Evolutionary conservation across 768 basidiomycete species (phyloP).

Genomic region (Sutorius australiensis): DNA sequence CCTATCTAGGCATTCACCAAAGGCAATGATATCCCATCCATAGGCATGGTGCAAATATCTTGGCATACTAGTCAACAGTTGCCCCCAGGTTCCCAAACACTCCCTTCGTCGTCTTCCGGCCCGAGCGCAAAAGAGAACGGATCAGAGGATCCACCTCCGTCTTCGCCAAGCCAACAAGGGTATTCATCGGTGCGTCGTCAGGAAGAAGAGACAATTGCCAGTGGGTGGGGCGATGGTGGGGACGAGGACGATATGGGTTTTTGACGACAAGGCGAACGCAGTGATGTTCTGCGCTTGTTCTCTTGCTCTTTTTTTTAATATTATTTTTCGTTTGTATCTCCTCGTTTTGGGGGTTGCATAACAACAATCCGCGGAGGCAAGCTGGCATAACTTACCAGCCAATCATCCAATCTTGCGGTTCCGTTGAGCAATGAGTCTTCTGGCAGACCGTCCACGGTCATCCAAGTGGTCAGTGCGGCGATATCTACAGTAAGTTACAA

Average conservation of each 20-base stretch:
- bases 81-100: conserved; percentile 16
- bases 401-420: not conserved
- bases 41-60: conserved; percentile 61
- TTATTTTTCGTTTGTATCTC: conserved; percentile 15
- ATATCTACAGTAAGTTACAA: not conserved
- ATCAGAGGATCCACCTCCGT: conserved; percentile 25
- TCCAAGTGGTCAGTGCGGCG: not conserved
- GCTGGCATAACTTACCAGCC: conserved; percentile 11
- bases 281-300: conserved; percentile 1
- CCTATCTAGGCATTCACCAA: conserved; percentile 62
- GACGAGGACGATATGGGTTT: conserved; percentile 77
- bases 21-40: conserved; percentile 59
- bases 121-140: conserved; percentile 17
- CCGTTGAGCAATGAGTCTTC: not conserved
- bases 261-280: conserved; percentile 20
- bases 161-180: conserved; percentile 11
- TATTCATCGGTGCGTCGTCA: conserved; percentile 34
- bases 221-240: conserved; percentile 65
- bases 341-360: conserved; percentile 9
- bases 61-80: conserved; percentile 51
- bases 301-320: not conserved
- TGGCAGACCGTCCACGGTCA: not conserved
- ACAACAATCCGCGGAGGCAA: conserved; percentile 9
- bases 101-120: conserved; percentile 21
- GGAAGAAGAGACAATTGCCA: conserved; percentile 62